Evolutionary conservation across 768 basidiomycete species (phyloP).

Genomic region (Phallus indusiatus): DNA sequence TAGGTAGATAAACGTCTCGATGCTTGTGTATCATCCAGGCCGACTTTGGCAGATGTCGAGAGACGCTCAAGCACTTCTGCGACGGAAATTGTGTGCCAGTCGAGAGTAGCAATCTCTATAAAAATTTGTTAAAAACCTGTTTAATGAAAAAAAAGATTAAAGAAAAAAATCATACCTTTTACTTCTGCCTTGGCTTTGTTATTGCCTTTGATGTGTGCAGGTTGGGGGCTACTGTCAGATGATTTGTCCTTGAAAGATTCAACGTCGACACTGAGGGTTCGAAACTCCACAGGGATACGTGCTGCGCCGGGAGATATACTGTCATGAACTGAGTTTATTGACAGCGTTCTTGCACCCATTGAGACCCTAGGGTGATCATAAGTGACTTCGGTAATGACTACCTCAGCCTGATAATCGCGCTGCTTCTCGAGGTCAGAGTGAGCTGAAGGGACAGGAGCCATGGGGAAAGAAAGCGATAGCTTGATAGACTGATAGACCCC

Average conservation of each 20-base stretch:
- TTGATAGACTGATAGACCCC: no score
- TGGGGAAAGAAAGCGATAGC: no score
- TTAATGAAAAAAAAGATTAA: no score
- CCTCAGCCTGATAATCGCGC: background rate
- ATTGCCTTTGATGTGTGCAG: no score
- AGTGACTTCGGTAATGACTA: background rate
- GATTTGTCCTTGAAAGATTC: background rate
- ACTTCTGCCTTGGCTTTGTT: background rate
- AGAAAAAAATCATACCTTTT: background rate
- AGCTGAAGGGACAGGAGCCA: no score
- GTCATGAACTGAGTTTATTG: conserved; percentile 6
- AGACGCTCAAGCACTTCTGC: conserved; percentile 36
- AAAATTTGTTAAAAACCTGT: no score
- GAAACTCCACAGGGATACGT: conserved; percentile 12
- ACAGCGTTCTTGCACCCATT: conserved; percentile 2
- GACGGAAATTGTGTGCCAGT: conserved; percentile 37
- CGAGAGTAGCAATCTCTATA: conserved; percentile 31
- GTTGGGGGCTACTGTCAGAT: background rate
- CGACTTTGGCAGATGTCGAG: conserved; percentile 33
- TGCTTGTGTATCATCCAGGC: conserved; percentile 41
- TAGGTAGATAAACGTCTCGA: conserved; percentile 32
- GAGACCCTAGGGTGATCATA: background rate
- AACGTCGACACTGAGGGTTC: conserved; percentile 25
- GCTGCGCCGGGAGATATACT: background rate
- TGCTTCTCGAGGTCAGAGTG: background rate